These are phyloP conservation scores for Quercus phellos DNA, from an alignment of 331 rosid species.

Conservation along the genomic window DNA sequence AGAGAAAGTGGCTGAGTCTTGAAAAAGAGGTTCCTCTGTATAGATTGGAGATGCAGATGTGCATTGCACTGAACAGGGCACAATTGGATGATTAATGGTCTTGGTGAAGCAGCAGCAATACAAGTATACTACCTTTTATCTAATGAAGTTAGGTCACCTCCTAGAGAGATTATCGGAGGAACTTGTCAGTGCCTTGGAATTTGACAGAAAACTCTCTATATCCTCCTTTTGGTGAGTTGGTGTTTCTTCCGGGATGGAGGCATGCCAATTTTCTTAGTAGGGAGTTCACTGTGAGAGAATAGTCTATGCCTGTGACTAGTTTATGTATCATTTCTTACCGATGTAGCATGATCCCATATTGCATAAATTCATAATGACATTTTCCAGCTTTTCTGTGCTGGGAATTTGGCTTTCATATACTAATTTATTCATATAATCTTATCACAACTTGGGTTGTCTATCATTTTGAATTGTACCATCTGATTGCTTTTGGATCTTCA, in stretches of 20 bases:
- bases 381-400: slow-evolving; percentile 36
- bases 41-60: slow-evolving; percentile 18
- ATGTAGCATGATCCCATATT: slow-evolving; percentile 23
- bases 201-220: slow-evolving; percentile 24
- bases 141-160: slow-evolving; percentile 36
- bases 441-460: slow-evolving; percentile 9
- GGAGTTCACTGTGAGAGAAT: slow-evolving; percentile 16
- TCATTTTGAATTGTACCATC: neutral
- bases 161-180: slow-evolving; percentile 28
- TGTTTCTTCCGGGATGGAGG: slow-evolving; percentile 18
- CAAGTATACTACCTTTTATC: slow-evolving; percentile 17
- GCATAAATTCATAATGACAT: slow-evolving; percentile 28
- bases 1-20: slow-evolving; percentile 78
- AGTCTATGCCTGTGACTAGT: slow-evolving; percentile 24
- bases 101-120: slow-evolving; percentile 20
- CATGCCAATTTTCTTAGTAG: slow-evolving; percentile 31
- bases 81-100: slow-evolving; percentile 32
- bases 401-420: slow-evolving; percentile 34
- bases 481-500: neutral
- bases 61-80: slow-evolving; percentile 18
- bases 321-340: slow-evolving; percentile 33
- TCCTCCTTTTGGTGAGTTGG: slow-evolving; percentile 16
- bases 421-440: slow-evolving; percentile 24
- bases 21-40: slow-evolving; percentile 1
- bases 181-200: slow-evolving; percentile 23